Conservation (phyloP, 257 asterid species). For the Ocimum tenuiflorum region DNA sequence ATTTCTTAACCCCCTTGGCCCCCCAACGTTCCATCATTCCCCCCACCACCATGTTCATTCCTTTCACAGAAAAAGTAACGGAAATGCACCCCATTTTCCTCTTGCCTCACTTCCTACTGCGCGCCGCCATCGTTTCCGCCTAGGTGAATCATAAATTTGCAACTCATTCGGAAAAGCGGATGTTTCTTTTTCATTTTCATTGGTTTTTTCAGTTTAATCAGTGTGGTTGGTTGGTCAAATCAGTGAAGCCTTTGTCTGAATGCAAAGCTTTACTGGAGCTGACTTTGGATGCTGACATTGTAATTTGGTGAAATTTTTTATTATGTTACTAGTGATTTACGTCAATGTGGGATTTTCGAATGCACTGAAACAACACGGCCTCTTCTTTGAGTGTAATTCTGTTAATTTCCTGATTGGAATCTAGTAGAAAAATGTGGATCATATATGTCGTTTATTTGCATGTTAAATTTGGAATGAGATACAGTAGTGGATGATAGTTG, state of each 20-base stretch:
- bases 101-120: slow-evolving; percentile 34
- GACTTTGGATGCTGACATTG: background rate
- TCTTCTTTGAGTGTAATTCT: background rate
- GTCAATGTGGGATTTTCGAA: background rate
- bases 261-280: background rate
- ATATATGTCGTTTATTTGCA: background rate
- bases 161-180: background rate
- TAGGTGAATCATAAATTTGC: slow-evolving; percentile 42
- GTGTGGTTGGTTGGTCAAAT: background rate
- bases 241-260: background rate
- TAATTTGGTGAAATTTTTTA: background rate
- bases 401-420: background rate
- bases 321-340: background rate
- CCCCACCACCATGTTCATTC: slow-evolving; percentile 5
- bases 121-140: slow-evolving; percentile 67
- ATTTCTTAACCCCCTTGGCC: slow-evolving; percentile 6
- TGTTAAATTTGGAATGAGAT: background rate
- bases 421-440: background rate
- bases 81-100: background rate
- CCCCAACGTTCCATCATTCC: slow-evolving; percentile 14
- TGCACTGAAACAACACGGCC: background rate
- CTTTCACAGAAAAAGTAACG: background rate
- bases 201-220: background rate
- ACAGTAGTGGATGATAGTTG: background rate
- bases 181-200: background rate